A percentile compares a stretch with the other conserved stretches of the same genome.
Evolutionary conservation across 2,329 filamentous ascomycete genomes (phyloP).

Genomic region (Fusarium secorum): DNA sequence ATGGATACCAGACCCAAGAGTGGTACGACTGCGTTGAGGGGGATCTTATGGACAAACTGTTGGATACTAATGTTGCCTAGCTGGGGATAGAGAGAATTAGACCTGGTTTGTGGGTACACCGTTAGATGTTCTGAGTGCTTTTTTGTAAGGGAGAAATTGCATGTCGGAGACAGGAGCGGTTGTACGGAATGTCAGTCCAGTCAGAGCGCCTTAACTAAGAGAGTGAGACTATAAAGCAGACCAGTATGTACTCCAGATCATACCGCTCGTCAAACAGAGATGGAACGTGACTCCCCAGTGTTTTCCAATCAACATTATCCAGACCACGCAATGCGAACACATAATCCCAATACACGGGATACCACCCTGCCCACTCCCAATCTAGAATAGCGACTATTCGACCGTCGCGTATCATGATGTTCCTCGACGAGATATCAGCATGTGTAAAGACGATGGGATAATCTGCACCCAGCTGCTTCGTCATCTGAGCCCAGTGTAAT

Average conservation of each 20-base stretch:
- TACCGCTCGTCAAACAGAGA: conserved; percentile 10
- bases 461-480: conserved; percentile 27
- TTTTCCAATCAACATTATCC: conserved; percentile 27
- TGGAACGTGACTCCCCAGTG: conserved; percentile 1
- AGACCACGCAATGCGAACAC: conserved; percentile 15
- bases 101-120: too few relatives aligned
- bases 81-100: too few relatives aligned
- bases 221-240: too few relatives aligned
- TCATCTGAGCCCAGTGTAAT: conserved; percentile 38
- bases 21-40: too few relatives aligned
- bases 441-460: conserved; percentile 29
- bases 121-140: too few relatives aligned
- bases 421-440: conserved; percentile 15
- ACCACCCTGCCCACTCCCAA: conserved; percentile 25
- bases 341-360: conserved; percentile 20
- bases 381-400: conserved; percentile 10
- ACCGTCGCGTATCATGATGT: conserved; percentile 22
- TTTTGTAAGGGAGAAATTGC: too few relatives aligned
- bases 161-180: too few relatives aligned
- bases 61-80: too few relatives aligned
- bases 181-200: too few relatives aligned
- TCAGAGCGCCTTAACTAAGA: too few relatives aligned
- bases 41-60: too few relatives aligned
- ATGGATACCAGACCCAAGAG: too few relatives aligned
- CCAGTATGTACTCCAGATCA: conserved; percentile 23